phyloP scores from a whole-genome alignment of 1,284 basidiomycete species.

The Papiliotrema terrestris region DNA sequence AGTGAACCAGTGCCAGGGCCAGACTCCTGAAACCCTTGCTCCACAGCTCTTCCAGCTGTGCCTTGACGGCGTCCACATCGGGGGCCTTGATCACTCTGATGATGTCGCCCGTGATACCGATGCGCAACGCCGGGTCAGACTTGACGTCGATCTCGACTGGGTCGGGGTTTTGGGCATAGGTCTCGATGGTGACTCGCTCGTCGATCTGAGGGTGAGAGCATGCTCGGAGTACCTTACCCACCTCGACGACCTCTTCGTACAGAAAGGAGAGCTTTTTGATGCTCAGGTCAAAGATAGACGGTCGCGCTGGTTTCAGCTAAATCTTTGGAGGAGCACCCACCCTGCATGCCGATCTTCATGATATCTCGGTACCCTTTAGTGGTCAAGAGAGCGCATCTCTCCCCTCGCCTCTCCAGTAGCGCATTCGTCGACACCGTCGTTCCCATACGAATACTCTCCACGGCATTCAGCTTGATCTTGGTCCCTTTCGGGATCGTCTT shows the following conservation, averaged over 20 bases:
- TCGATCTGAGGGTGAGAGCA: constrained; percentile 49
- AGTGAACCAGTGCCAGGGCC: constrained; percentile 25
- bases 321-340: no score
- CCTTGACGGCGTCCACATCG: neutral
- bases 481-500: constrained; percentile 55
- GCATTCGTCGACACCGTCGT: constrained; percentile 73
- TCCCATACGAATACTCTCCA: constrained; percentile 34
- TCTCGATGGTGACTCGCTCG: constrained; percentile 47
- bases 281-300: constrained; percentile 77
- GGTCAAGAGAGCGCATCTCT: constrained; percentile 84
- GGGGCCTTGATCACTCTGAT: no score
- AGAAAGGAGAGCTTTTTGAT: constrained; percentile 66
- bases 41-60: constrained; percentile 18
- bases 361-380: constrained; percentile 89
- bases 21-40: constrained; percentile 20
- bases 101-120: constrained; percentile 14
- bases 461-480: constrained; percentile 19
- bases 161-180: neutral
- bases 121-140: neutral
- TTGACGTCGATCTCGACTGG: constrained; percentile 3
- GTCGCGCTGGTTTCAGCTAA: constrained; percentile 64
- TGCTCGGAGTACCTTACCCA: constrained; percentile 45
- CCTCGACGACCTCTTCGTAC: constrained; percentile 53
- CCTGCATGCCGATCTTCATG: constrained; percentile 64
- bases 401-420: constrained; percentile 87